A percentile compares a stretch with the other conserved stretches of the same genome.
These are phyloP conservation scores for Clarireedia hainanense DNA, from an alignment of 2,329 filamentous ascomycete species.

Conservation along the genomic window DNA sequence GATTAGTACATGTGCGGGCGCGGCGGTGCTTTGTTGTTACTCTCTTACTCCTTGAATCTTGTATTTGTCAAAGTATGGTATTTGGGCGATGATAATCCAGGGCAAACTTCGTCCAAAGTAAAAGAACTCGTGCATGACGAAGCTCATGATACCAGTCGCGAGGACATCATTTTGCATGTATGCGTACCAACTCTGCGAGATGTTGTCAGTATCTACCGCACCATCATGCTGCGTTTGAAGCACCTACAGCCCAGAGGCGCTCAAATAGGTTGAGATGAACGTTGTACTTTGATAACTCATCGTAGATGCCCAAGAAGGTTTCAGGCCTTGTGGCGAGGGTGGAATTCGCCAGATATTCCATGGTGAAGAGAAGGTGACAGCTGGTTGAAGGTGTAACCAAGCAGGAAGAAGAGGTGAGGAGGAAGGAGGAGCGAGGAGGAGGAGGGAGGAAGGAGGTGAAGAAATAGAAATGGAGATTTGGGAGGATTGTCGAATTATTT, in stretches of 20 bases:
- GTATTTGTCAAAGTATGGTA: slow-evolving; percentile 83
- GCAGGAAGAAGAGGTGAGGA: not conserved
- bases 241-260: slow-evolving; percentile 74
- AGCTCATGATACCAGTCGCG: slow-evolving; percentile 96
- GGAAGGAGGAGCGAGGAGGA: not conserved
- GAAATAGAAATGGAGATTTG: slow-evolving; percentile 5
- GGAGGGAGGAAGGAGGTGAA: not conserved
- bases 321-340: slow-evolving; percentile 23
- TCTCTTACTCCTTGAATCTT: slow-evolving; percentile 67
- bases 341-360: slow-evolving; percentile 21
- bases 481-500: slow-evolving; percentile 1
- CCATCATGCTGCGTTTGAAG: slow-evolving; percentile 1
- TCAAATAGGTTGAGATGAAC: slow-evolving; percentile 74
- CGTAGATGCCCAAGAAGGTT: slow-evolving; percentile 48
- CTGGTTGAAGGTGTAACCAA: not conserved
- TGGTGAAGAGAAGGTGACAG: slow-evolving; percentile 9
- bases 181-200: slow-evolving; percentile 71
- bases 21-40: not conserved
- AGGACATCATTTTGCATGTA: slow-evolving; percentile 98
- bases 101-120: slow-evolving; percentile 88
- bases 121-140: slow-evolving; percentile 85
- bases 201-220: slow-evolving; percentile 17
- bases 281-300: slow-evolving; percentile 65
- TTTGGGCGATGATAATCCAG: slow-evolving; percentile 85
- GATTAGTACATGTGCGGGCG: not conserved